These are phyloP conservation scores for Suillus sp. DNA, from an alignment of 768 basidiomycete species.

Conservation along the genomic window DNA sequence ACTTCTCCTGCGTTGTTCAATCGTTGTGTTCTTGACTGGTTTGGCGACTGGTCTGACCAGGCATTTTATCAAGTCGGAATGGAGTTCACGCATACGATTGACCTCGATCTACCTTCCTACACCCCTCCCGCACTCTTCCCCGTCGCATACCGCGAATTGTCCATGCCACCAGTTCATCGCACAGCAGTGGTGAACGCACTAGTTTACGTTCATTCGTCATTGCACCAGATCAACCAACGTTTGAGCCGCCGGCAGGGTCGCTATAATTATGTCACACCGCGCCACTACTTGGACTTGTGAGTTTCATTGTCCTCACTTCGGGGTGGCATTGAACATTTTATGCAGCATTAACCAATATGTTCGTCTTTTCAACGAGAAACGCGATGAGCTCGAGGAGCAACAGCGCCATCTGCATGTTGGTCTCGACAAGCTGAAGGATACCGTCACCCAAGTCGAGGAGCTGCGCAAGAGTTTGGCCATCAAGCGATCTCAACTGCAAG, in stretches of 20 bases:
- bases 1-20: slow-evolving; percentile 99
- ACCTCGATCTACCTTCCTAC: slow-evolving; percentile 87
- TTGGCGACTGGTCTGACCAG: slow-evolving; percentile 99
- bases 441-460: slow-evolving; percentile 96
- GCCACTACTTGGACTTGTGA: slow-evolving; percentile 98
- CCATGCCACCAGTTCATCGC: slow-evolving; percentile 87
- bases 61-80: slow-evolving; percentile 97
- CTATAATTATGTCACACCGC: slow-evolving; percentile 94
- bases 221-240: slow-evolving; percentile 87
- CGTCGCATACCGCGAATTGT: slow-evolving; percentile 80
- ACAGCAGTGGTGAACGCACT: slow-evolving; percentile 91
- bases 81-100: slow-evolving; percentile 94
- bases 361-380: slow-evolving; percentile 91
- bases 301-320: slow-evolving; percentile 35
- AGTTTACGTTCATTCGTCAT: slow-evolving; percentile 86
- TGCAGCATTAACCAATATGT: slow-evolving; percentile 96
- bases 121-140: slow-evolving; percentile 83
- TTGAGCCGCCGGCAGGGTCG: slow-evolving; percentile 93
- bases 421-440: slow-evolving; percentile 93
- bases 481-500: slow-evolving; percentile 89
- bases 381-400: slow-evolving; percentile 96
- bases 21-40: slow-evolving; percentile 99
- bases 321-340: slow-evolving; percentile 15
- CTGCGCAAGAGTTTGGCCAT: slow-evolving; percentile 92
- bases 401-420: slow-evolving; percentile 98